Percentiles rank a stretch among this genome's conserved stretches.
Conservation (phyloP, 2,329 filamentous ascomycete genomes). For the Huntiella moniliformis region DNA sequence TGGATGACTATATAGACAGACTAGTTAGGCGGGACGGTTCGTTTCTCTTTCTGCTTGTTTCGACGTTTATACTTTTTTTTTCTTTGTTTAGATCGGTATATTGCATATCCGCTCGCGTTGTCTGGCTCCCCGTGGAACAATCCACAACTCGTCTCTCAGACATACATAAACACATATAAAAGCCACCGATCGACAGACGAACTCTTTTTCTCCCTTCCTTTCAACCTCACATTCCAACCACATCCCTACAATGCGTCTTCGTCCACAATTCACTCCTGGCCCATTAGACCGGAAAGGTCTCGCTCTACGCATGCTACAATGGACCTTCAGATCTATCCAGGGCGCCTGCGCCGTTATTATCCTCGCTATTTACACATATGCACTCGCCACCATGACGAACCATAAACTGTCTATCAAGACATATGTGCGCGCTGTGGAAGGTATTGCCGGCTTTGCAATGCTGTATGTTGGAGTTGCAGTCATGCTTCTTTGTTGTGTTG, state of each 20-base stretch:
- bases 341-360: conserved; percentile 56
- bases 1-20: no score
- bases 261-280: background rate
- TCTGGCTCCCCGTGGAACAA: no score
- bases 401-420: conserved; percentile 43
- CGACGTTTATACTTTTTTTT: no score
- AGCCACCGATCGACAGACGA: background rate
- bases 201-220: background rate
- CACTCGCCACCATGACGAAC: conserved; percentile 52
- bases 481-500: conserved; percentile 60
- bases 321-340: conserved; percentile 53
- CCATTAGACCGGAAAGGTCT: conserved; percentile 6
- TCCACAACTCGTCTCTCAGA: background rate
- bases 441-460: conserved; percentile 55
- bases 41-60: no score
- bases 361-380: conserved; percentile 68
- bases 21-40: no score
- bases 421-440: conserved; percentile 55
- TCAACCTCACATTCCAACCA: background rate
- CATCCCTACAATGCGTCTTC: background rate
- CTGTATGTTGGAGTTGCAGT: conserved; percentile 59
- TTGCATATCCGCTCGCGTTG: no score
- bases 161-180: background rate
- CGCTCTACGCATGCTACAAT: conserved; percentile 46
- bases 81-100: no score